Evolutionary conservation across 495 filamentous ascomycete genomes (phyloP).

Genomic region (Letharia lupina): DNA sequence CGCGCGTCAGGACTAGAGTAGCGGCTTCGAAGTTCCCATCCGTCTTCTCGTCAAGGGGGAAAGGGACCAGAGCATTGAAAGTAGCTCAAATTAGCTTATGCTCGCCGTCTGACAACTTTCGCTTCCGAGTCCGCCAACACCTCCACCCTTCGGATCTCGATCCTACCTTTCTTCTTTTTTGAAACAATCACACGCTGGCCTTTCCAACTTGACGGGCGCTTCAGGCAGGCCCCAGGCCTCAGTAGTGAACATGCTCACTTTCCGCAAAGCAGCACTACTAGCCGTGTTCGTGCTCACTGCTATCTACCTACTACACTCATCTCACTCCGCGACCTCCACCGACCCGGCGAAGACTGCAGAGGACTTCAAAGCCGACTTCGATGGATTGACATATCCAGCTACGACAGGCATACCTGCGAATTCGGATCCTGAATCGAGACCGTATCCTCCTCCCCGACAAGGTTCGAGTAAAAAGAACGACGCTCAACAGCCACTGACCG

Average conservation of each 20-base stretch:
- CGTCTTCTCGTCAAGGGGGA: neutral
- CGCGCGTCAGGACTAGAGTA: neutral
- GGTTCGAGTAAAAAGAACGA: conserved; percentile 26
- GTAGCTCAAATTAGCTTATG: neutral
- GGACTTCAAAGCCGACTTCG: conserved; percentile 23
- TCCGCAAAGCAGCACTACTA: conserved; percentile 61
- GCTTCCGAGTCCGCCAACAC: neutral
- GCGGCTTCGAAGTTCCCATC: neutral
- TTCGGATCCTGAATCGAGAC: conserved; percentile 25
- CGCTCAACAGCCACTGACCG: conserved; percentile 42
- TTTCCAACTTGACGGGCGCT: neutral
- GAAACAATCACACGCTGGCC: neutral
- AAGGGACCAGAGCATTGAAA: neutral
- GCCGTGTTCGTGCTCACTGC: conserved; percentile 59
- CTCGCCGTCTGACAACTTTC: neutral
- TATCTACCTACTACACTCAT: conserved; percentile 61
- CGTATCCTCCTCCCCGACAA: conserved; percentile 35
- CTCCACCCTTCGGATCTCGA: conserved; percentile 2
- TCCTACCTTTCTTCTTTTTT: neutral
- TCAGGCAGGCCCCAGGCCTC: neutral
- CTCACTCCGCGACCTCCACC: conserved; percentile 37
- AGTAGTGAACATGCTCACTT: conserved; percentile 49
- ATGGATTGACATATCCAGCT: conserved; percentile 16
- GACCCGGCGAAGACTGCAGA: conserved; percentile 20
- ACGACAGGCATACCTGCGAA: conserved; percentile 21